These are phyloP conservation scores for Neurospora sp. DNA, from an alignment of 495 filamentous ascomycete genomes.

Conservation along the genomic window DNA sequence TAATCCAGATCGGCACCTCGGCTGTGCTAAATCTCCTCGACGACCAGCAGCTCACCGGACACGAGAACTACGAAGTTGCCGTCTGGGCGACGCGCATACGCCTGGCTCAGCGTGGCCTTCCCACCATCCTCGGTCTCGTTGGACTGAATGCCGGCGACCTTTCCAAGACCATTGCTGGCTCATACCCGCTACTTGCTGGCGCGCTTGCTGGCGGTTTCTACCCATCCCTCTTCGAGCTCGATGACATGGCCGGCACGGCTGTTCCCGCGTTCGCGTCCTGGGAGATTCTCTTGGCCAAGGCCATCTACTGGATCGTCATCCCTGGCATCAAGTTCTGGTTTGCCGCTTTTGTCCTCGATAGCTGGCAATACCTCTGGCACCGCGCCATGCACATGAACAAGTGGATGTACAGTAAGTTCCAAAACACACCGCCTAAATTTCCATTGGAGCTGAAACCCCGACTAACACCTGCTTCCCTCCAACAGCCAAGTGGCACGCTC, in stretches of 20 bases:
- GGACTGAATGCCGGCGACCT: constrained; percentile 48
- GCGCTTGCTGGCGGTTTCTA: constrained; percentile 65
- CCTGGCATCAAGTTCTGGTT: constrained; percentile 64
- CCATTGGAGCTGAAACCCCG: neutral
- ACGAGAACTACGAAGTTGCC: constrained; percentile 73
- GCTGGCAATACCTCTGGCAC: constrained; percentile 96
- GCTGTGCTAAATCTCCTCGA: constrained; percentile 54
- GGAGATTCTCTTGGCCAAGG: constrained; percentile 64
- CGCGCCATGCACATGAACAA: constrained; percentile 89
- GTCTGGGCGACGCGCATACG: constrained; percentile 71
- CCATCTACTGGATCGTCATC: constrained; percentile 69
- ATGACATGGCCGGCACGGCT: constrained; percentile 26
- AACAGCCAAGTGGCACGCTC: constrained; percentile 71
- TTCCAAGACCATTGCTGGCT: constrained; percentile 43
- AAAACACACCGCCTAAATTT: neutral
- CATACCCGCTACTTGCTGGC: constrained; percentile 56
- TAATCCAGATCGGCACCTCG: constrained; percentile 69
- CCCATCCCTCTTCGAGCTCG: constrained; percentile 43
- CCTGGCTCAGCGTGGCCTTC: constrained; percentile 57
- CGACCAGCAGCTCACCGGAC: constrained; percentile 52
- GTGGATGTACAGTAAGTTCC: constrained; percentile 86
- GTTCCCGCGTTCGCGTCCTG: constrained; percentile 55
- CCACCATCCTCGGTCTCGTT: constrained; percentile 42
- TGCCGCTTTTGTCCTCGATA: constrained; percentile 70
- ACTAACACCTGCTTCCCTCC: neutral